Base-by-base conservation (phyloP, 805 yeast genomes). In the Saturnispora bothae region DNA sequence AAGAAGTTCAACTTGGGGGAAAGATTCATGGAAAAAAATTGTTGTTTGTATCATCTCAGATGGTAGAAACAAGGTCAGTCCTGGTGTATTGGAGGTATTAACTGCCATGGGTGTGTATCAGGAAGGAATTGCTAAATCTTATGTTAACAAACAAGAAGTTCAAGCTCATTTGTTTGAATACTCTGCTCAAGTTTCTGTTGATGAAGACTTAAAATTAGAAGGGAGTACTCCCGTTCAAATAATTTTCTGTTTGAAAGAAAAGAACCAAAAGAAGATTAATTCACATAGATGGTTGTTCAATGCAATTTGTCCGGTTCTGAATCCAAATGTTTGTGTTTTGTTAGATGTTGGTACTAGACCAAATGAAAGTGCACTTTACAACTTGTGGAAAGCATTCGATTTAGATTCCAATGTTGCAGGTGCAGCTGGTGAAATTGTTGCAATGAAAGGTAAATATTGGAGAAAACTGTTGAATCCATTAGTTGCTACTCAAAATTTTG, bases 291-390 rank as follows among this genome's bases (percentile, higher is more conserved):
- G 99, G 99, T 65, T 94, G 39, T 86, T 92, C 60, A 88, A 92
- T 53, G 96, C 95, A 1, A 75, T 92, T 45, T 86, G 96, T 58
- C 96, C 96, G 2, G 71, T 79, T 15, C 64, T 94, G 46, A 83
- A 88, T 50, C 98, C 99, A 12, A 88, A 85, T 49, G 94, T 89
- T 13, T 78, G 89, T 39, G 75, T 85, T 6, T 61, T 92, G 43
- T 69, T 92, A 35, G 99, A 92, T 66, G 98, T 92, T n/a, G 99
- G 99, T 45, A 92, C 99, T 0, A 76, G 80, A 51, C 94, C 97
- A n/a, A 86, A 85, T 46, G 71, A 73, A 33, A 77, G 81, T 38
- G 89, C 97, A 0, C 66, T 89, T 19, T 94, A 92, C 53, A 92
- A 89, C 49, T 65, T 92, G 43, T 92, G 99, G 99, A 92, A 92